Base-by-base conservation (phyloP, 148 eudicot genomes). In the Suaeda aralocaspica region DNA sequence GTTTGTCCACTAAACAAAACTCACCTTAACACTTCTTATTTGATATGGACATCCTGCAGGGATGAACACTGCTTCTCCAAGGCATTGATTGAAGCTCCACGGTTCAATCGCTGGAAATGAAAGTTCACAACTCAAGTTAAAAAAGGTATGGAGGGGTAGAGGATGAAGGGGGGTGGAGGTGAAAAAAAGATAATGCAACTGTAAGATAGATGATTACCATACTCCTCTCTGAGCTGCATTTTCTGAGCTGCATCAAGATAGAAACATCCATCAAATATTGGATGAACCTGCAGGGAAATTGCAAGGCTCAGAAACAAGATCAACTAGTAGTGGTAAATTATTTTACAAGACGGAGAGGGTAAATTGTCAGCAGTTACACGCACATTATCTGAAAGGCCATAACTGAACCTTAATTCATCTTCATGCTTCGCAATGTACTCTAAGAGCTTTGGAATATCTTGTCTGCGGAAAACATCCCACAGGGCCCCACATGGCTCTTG, bases 41-140 rank as follows among this genome's bases (percentile, higher is more conserved):
- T 95, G 99, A 79, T 87, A 91, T 11, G 92, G 96, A 78, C 97
- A 91, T 77, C 99, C 99, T 45, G 97, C 97, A 44, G 99, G 99
- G 71, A 95, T 73, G 56, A 91, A 78, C 78, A 95, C 88, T n/a
- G 99, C 97, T 86, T 95, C 99, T 74, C 97, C 97, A 59, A 84
- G 72, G 64, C 78, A 75, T 75, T 91, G 99, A 75, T 76, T 85
- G 75, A 95, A 91, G 14, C 93, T 86, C 97, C 97, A 95, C 0
- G 99, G 97, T 78, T 91, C 92, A 77, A 95, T 77, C 76, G 78
- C 99, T 95, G 80, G 67, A 67, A 68, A 53, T 31, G 74, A 28
- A 67, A 44, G 13, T 45, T 63, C 64, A 68, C 31, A 64, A 1
- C 8, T 31, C 44, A 58, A 59, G 59, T 58, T 67, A 29, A 6